These are phyloP conservation scores for Viola pubescens DNA, from an alignment of 441 rosid species.

Conservation along the genomic window DNA sequence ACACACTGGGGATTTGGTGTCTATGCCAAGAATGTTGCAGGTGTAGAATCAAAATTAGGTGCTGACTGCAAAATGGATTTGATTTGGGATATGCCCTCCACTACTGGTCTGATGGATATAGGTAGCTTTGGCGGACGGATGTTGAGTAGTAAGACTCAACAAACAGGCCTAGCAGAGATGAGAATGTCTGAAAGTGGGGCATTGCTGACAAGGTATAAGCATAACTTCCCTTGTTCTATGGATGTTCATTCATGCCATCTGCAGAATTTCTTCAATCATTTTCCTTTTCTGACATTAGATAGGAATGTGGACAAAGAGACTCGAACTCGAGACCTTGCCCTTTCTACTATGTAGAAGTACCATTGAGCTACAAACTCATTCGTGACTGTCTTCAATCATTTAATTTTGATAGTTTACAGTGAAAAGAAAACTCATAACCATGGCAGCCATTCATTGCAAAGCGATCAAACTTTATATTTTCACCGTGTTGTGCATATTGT, in stretches of 20 bases:
- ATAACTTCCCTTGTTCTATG: constrained; percentile 9
- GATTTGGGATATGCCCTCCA: constrained; percentile 25
- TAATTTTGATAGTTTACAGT: no score
- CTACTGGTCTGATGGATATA: constrained; percentile 23
- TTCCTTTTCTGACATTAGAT: background rate
- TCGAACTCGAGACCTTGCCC: no score
- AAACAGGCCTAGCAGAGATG: constrained; percentile 24
- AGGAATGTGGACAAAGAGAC: background rate
- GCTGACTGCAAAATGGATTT: constrained; percentile 25
- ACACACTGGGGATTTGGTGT: constrained; percentile 52
- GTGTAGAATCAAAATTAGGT: constrained; percentile 26
- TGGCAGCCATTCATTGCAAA: no score
- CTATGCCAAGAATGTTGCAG: constrained; percentile 39
- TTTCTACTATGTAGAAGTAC: no score
- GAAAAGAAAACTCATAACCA: no score
- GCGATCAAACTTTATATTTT: no score
- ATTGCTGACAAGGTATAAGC: constrained; percentile 32
- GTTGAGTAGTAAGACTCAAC: constrained; percentile 18
- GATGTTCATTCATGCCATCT: background rate
- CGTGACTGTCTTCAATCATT: no score
- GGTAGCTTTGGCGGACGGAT: constrained; percentile 23
- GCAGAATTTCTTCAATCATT: constrained; percentile 5
- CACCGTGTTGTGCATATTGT: no score
- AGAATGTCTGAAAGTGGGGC: constrained; percentile 23
- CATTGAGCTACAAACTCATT: no score